Conservation (phyloP, 2,329 filamentous ascomycete species). For the Hypoxylon sp. region DNA sequence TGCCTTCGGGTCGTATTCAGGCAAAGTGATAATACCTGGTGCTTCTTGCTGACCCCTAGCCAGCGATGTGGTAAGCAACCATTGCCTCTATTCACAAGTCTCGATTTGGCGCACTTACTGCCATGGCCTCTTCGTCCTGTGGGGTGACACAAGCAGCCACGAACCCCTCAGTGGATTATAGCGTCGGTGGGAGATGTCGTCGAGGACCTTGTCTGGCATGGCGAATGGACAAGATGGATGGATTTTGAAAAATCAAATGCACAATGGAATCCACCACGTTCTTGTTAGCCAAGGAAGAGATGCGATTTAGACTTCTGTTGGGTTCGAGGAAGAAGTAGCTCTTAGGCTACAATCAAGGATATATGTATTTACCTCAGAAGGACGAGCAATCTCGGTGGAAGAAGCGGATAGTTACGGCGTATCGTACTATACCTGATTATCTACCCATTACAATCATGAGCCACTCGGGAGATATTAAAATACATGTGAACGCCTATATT, state of each 20-base stretch:
- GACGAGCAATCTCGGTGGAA: slow-evolving; percentile 10
- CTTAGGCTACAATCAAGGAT: not conserved
- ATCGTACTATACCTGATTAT: slow-evolving; percentile 17
- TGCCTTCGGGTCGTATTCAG: slow-evolving; percentile 84
- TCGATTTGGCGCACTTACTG: slow-evolving; percentile 75
- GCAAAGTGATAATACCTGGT: slow-evolving; percentile 76
- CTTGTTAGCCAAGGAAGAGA: not conserved
- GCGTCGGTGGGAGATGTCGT: slow-evolving; percentile 96
- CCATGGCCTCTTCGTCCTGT: slow-evolving; percentile 97
- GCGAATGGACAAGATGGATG: slow-evolving; percentile 36
- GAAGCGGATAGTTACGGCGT: slow-evolving; percentile 27
- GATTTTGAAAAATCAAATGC: not conserved
- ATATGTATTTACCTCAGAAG: slow-evolving; percentile 20
- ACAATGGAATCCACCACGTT: not conserved
- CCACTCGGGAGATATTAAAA: slow-evolving; percentile 11
- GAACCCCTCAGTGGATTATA: slow-evolving; percentile 92
- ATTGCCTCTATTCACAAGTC: slow-evolving; percentile 11
- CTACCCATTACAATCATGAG: slow-evolving; percentile 15
- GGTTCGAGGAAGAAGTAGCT: not conserved
- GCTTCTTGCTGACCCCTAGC: slow-evolving; percentile 82
- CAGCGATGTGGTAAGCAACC: not conserved
- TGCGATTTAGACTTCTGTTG: not conserved
- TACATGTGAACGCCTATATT: slow-evolving; percentile 6
- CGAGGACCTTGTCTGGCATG: slow-evolving; percentile 83
- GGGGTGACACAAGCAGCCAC: slow-evolving; percentile 95